Evolutionary conservation across 2,329 filamentous ascomycete genomes (phyloP).

Genomic region (Fusarium coicis): DNA sequence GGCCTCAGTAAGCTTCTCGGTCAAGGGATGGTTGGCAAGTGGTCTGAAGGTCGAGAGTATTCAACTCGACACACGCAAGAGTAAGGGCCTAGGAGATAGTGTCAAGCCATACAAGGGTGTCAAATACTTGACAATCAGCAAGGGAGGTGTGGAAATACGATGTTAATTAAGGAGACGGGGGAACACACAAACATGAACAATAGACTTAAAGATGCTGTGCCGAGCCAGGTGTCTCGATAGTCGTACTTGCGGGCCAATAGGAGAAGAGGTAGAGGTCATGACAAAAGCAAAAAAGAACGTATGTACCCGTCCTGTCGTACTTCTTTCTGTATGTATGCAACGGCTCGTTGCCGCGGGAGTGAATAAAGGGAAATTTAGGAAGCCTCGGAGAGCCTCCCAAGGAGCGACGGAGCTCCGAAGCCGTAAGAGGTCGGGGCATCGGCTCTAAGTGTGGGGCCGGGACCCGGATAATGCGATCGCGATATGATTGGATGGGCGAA

Average conservation of each 20-base stretch:
- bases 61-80: constrained; percentile 78
- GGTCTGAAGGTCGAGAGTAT: constrained; percentile 76
- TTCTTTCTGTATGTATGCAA: neutral
- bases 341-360: constrained; percentile 21
- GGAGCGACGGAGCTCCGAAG: constrained; percentile 42
- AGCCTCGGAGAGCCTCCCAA: constrained; percentile 31
- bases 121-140: constrained; percentile 88
- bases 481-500: constrained; percentile 28
- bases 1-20: constrained; percentile 76
- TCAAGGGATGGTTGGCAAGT: constrained; percentile 76
- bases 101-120: constrained; percentile 98
- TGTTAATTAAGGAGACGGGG: constrained; percentile 54
- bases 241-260: constrained; percentile 20
- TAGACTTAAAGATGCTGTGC: constrained; percentile 15
- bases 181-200: constrained; percentile 1
- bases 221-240: neutral
- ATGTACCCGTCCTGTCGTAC: neutral
- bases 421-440: constrained; percentile 40
- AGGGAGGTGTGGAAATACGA: constrained; percentile 71
- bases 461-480: constrained; percentile 21
- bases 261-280: neutral
- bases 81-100: constrained; percentile 84
- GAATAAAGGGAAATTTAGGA: constrained; percentile 22
- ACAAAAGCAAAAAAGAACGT: constrained; percentile 12
- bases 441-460: constrained; percentile 41